These are phyloP conservation scores for Albugo laibachii DNA, from an alignment of 352 stramenopile species.

Conservation along the genomic window DNA sequence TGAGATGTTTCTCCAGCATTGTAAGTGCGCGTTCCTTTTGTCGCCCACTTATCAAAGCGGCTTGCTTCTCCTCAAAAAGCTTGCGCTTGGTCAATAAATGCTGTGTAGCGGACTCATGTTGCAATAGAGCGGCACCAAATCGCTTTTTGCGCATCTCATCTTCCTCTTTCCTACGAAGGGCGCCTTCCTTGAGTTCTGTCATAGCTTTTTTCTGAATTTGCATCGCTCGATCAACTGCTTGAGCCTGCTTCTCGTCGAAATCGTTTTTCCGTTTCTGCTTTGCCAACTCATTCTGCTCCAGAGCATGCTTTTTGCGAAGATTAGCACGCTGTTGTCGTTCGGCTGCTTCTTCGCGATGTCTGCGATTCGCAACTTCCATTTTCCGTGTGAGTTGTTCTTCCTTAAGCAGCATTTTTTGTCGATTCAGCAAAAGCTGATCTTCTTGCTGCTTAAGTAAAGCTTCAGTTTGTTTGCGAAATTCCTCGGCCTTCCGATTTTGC, in stretches of 20 bases:
- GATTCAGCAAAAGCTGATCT: conserved; percentile 21
- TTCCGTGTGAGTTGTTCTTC: conserved; percentile 35
- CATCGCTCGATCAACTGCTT: conserved; percentile 20
- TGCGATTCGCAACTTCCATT: conserved; percentile 28
- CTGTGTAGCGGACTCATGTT: conserved; percentile 18
- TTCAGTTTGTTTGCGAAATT: conserved; percentile 39
- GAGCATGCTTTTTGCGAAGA: conserved; percentile 26
- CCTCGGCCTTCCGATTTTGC: conserved; percentile 40
- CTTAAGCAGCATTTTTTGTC: conserved; percentile 36
- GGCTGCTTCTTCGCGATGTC: conserved; percentile 26
- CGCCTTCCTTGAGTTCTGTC: conserved; percentile 32
- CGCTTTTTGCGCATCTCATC: conserved; percentile 40
- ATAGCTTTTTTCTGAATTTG: conserved; percentile 44
- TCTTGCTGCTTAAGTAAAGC: conserved; percentile 43
- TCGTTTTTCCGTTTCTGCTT: conserved; percentile 41
- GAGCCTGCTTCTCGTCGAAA: conserved; percentile 31
- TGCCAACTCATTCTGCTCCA: conserved; percentile 30
- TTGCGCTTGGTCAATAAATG: conserved; percentile 23
- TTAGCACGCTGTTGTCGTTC: conserved; percentile 32
- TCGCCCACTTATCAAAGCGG: conserved; percentile 16
- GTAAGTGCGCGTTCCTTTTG: conserved; percentile 25
- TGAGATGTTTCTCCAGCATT: conserved; percentile 32
- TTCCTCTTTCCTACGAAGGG: conserved; percentile 37
- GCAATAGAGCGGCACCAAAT: conserved; percentile 23
- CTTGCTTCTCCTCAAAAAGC: conserved; percentile 19